Evolutionary conservation across 768 basidiomycete genomes (phyloP).

Genomic region (Leccinum subgranulosum): DNA sequence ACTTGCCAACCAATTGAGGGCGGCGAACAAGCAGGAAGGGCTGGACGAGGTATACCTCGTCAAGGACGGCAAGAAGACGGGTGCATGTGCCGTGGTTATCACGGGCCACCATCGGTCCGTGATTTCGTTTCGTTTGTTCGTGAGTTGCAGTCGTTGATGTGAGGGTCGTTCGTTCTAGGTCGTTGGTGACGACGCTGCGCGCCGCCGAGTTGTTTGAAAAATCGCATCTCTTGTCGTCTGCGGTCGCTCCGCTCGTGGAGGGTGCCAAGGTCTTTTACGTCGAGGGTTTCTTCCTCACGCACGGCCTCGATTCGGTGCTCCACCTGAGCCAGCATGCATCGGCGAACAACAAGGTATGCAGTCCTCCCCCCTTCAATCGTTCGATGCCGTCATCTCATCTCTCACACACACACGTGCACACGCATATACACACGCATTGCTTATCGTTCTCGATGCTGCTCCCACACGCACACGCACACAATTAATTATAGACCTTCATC

Average conservation of each 20-base stretch:
- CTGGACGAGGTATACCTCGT: constrained; percentile 87
- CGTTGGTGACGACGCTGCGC: constrained; percentile 87
- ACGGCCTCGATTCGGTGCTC: constrained; percentile 71
- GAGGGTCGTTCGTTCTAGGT: constrained; percentile 42
- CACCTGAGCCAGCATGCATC: constrained; percentile 78
- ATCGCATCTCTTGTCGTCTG: constrained; percentile 72
- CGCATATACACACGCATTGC: background rate
- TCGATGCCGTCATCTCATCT: background rate
- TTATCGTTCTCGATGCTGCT: background rate
- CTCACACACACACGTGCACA: background rate
- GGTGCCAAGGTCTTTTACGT: constrained; percentile 88
- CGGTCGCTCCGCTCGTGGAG: constrained; percentile 73
- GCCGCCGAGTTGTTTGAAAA: constrained; percentile 88
- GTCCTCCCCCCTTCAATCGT: background rate
- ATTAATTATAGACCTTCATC: constrained; percentile 64
- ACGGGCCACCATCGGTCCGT: constrained; percentile 87
- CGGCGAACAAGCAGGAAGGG: constrained; percentile 90
- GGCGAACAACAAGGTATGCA: constrained; percentile 63
- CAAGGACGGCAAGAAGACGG: constrained; percentile 82
- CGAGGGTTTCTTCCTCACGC: constrained; percentile 96
- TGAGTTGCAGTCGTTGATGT: background rate
- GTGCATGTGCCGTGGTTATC: constrained; percentile 94
- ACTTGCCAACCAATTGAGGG: constrained; percentile 84
- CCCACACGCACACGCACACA: background rate
- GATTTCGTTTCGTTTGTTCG: background rate